Percentiles rank a stretch among this genome's conserved stretches.
Conservation (phyloP, 495 filamentous ascomycete species). For the Pseudoneurospora amorphoporcata region DNA sequence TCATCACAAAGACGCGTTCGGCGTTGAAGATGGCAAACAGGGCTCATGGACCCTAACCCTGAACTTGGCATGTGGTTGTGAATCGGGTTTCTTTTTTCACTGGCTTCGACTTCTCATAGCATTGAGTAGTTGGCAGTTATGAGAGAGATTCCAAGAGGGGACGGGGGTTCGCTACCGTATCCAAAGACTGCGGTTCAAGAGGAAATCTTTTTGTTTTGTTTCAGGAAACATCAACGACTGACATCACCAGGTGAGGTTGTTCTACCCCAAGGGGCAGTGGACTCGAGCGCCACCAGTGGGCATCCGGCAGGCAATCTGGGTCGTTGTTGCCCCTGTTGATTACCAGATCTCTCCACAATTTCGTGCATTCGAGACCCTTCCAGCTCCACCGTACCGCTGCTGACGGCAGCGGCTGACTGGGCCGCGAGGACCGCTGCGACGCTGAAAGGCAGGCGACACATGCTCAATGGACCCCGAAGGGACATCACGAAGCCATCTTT, state of each 20-base stretch:
- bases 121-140: background rate
- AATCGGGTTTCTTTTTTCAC: background rate
- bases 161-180: background rate
- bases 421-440: background rate
- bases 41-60: background rate
- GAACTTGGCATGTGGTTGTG: background rate
- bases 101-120: background rate
- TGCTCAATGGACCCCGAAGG: background rate
- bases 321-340: background rate
- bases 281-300: background rate
- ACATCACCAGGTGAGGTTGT: background rate
- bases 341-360: background rate
- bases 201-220: background rate
- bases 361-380: background rate
- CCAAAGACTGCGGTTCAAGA: background rate
- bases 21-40: background rate
- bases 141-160: background rate
- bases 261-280: background rate
- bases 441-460: background rate
- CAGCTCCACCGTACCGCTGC: background rate
- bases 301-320: background rate
- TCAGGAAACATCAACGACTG: background rate
- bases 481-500: background rate
- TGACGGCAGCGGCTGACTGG: background rate
- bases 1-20: background rate